phyloP scores from a whole-genome alignment of 2,329 filamentous ascomycete species.

The Colletotrichum aenigma region DNA sequence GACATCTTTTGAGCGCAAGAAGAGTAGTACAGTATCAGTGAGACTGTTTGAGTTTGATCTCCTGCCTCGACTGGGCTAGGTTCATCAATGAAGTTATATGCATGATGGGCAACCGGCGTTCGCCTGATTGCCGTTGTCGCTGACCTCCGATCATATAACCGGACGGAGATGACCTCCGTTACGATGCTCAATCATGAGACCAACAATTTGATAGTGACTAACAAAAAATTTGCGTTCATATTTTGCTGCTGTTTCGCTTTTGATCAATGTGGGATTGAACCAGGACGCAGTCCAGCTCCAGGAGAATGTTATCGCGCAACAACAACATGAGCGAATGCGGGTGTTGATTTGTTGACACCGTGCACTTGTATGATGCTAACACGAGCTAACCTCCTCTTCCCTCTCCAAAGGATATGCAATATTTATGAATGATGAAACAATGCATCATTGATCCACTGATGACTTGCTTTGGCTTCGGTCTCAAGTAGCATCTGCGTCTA shows the following conservation, averaged over 20 bases:
- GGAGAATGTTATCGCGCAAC: neutral
- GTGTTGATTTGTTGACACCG: rapidly evolving
- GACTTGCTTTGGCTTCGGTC: neutral
- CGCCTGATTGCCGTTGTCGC: neutral
- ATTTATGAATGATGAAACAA: neutral
- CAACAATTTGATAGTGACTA: rapidly evolving
- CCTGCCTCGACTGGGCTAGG: rapidly evolving
- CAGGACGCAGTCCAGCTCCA: neutral
- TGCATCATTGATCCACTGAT: neutral
- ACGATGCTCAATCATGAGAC: neutral
- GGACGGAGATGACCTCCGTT: neutral
- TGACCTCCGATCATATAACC: neutral
- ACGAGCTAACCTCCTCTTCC: rapidly evolving
- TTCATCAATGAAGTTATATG: neutral
- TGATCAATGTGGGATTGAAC: neutral
- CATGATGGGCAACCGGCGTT: neutral
- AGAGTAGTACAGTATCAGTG: neutral
- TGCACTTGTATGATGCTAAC: rapidly evolving
- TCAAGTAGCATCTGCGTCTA: neutral
- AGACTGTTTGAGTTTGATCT: neutral
- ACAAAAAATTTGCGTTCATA: rapidly evolving
- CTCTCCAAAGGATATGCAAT: neutral
- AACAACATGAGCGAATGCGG: neutral
- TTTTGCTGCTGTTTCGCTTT: neutral
- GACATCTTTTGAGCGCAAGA: slow-evolving; percentile 18